Conservation (phyloP, 2,329 filamentous ascomycete species). For the Talaromyces sp. region DNA sequence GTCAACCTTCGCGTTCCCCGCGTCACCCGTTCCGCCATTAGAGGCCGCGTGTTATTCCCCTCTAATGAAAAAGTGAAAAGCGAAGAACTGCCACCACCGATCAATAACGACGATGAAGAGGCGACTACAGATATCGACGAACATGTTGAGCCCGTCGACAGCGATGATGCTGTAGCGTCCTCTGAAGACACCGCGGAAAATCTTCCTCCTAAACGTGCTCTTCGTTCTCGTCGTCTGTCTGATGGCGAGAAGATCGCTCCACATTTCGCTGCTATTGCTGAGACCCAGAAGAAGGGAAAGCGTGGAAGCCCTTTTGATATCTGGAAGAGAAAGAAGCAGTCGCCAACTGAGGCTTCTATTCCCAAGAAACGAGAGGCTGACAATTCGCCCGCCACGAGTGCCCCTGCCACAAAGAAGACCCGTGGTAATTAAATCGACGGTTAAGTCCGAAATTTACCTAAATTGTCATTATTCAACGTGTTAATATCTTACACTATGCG, state of each 20-base stretch:
- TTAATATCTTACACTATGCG: background rate
- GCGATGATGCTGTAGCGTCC: conserved; percentile 18
- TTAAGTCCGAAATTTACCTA: background rate
- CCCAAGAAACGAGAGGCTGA: conserved; percentile 34
- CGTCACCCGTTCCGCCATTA: conserved; percentile 55
- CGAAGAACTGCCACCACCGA: conserved; percentile 28
- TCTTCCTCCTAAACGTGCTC: conserved; percentile 19
- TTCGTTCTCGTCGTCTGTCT: conserved; percentile 28
- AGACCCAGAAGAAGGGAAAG: conserved; percentile 23
- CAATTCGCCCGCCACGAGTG: conserved; percentile 20
- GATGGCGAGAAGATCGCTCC: conserved; percentile 21
- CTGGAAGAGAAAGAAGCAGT: conserved; percentile 37
- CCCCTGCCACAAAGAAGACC: conserved; percentile 27
- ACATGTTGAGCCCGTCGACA: conserved; percentile 17
- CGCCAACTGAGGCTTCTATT: conserved; percentile 19
- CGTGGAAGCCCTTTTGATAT: conserved; percentile 37
- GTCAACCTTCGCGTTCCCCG: conserved; percentile 37
- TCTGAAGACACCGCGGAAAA: conserved; percentile 22
- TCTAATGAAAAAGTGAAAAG: conserved; percentile 39
- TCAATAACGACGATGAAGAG: conserved; percentile 45
- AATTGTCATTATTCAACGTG: background rate
- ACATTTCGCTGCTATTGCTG: conserved; percentile 13
- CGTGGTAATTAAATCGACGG: conserved; percentile 1
- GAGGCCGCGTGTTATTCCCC: conserved; percentile 58
- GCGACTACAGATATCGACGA: conserved; percentile 53